Conservation (phyloP, 208 protist genomes). For the Crithidia bombi region DNA sequence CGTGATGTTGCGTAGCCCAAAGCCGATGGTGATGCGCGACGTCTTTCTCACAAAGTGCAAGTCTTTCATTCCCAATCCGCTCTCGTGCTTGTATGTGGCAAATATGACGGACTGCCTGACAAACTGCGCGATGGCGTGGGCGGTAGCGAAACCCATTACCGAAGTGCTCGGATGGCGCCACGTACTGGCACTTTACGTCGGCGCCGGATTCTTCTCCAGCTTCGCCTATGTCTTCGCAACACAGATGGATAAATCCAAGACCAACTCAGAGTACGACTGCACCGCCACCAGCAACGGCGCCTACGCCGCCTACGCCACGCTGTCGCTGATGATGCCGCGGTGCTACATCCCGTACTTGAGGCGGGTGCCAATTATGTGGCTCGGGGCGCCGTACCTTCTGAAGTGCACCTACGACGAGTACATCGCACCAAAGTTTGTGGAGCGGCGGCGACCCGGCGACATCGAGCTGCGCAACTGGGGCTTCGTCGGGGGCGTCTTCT, state of each 20-base stretch:
- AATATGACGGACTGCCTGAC: slow-evolving; percentile 55
- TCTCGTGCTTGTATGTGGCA: slow-evolving; percentile 79
- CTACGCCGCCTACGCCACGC: slow-evolving; percentile 69
- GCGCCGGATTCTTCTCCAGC: slow-evolving; percentile 76
- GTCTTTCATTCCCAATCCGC: slow-evolving; percentile 74
- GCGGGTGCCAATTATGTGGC: slow-evolving; percentile 46
- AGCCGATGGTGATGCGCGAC: slow-evolving; percentile 88
- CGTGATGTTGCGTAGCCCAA: slow-evolving; percentile 74
- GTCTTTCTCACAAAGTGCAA: slow-evolving; percentile 76
- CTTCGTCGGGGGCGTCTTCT: slow-evolving; percentile 84
- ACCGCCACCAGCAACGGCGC: slow-evolving; percentile 77
- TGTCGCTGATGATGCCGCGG: slow-evolving; percentile 71
- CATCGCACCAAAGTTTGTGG: slow-evolving; percentile 63
- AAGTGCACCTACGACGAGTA: slow-evolving; percentile 88
- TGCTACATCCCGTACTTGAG: slow-evolving; percentile 69
- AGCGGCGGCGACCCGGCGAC: slow-evolving; percentile 42
- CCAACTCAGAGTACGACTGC: slow-evolving; percentile 64
- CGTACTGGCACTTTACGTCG: slow-evolving; percentile 59
- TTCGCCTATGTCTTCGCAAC: slow-evolving; percentile 81
- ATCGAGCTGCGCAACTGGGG: slow-evolving; percentile 87
- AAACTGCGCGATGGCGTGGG: slow-evolving; percentile 62
- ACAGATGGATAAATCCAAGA: slow-evolving; percentile 58
- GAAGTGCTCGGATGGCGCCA: slow-evolving; percentile 67
- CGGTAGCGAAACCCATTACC: slow-evolving; percentile 68
- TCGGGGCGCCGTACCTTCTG: slow-evolving; percentile 64